Base-by-base conservation (phyloP, 306 rosid species). In the Gynostemma pentaphyllum region DNA sequence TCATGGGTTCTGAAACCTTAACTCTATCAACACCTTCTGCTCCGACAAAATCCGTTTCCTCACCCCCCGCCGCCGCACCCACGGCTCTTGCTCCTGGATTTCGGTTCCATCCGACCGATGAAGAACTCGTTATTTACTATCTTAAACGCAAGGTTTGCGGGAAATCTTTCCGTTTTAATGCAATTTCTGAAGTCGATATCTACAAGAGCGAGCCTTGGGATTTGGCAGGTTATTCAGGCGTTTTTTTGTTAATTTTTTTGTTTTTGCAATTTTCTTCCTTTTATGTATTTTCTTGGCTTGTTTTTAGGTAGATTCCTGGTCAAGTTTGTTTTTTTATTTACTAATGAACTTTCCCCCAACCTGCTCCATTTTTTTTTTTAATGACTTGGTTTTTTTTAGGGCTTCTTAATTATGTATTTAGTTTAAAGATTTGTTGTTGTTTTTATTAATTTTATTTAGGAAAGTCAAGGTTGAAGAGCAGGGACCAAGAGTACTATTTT, bases 141-240 rank as follows among this genome's bases (percentile, higher is more conserved):
- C 95, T 94, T 22, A 88, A 88, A 78, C 90, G 99, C 56, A 94
- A 94, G 78, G 94, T 88, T 49, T 70, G 68, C 45, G 89, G 95
- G 0, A 94, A 94, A 71, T 50, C 49, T 67, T 94, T 94, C 74
- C 83, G 92, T 75, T 86, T 88, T 70, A 90, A 89, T 72, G 99
- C 95, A 27, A 88, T 94, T 45, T 80, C 97, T 2, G 97, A 94
- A 70, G 97, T 94, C 27, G 99, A 94, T 40, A 83, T 94, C 48
- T 94, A 94, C 84, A 84, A 76, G 60, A 88, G 97, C 77, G 99
- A 94, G 64, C 99, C 99, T 37, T 88, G 97, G 99, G 95, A 88
- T 83, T 89, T 94, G 16, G 80, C 94, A 56, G 96, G 99, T 94
- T 5, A 62, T 27, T 66, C 45, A 22, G 10, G 18, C 23, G 26